phyloP scores from a whole-genome alignment of 805 yeast genomes.

The Lachancea dasiensis region DNA sequence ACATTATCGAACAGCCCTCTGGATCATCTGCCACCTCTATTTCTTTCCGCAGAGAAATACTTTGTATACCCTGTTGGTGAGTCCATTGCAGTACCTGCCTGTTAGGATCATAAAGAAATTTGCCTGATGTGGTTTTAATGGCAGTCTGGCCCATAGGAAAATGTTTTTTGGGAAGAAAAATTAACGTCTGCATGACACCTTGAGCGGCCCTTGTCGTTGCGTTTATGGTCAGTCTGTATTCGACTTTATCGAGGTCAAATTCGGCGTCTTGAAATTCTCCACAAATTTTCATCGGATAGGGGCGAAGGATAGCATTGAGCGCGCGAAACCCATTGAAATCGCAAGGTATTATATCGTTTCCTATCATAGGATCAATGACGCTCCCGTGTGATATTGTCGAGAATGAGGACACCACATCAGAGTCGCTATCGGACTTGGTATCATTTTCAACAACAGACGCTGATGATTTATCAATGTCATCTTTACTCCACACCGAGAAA shows the following conservation, averaged over 20 bases:
- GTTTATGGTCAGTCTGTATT: constrained; percentile 45
- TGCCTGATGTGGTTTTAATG: constrained; percentile 51
- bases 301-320: constrained; percentile 67
- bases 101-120: constrained; percentile 44
- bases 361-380: not conserved
- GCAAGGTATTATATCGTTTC: not conserved
- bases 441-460: not conserved
- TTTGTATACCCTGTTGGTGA: constrained; percentile 44
- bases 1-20: constrained; percentile 9
- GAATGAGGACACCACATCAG: constrained; percentile 1
- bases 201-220: constrained; percentile 12
- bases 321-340: constrained; percentile 60
- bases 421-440: not conserved
- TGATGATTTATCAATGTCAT: constrained; percentile 35
- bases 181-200: constrained; percentile 36
- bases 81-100: constrained; percentile 65
- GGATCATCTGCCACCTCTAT: constrained; percentile 1
- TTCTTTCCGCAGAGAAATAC: constrained; percentile 22
- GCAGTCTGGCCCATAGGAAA: constrained; percentile 46
- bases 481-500: constrained; percentile 77
- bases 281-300: constrained; percentile 57
- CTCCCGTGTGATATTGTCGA: constrained; percentile 6
- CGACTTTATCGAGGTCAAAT: constrained; percentile 48
- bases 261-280: constrained; percentile 53
- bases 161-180: constrained; percentile 71